Evolutionary conservation across 208 protist genomes (phyloP), one percentile per base, ranked within the genome.

Genomic region (Leishmania lainsoni): DNA sequence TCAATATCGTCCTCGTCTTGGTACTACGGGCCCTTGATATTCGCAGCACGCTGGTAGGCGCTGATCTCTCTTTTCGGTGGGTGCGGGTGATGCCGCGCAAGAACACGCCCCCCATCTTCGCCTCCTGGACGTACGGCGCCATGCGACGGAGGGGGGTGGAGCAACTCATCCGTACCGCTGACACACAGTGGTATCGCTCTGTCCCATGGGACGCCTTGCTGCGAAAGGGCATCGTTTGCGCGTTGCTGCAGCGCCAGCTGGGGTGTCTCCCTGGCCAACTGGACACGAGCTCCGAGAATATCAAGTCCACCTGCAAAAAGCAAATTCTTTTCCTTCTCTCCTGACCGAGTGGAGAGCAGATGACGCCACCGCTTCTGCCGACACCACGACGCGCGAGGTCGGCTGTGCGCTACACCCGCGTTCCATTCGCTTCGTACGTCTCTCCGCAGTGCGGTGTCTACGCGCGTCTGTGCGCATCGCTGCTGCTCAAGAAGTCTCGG

Each of bases 301-400:
- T 87, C n/a, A 35, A 70, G 54, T 73, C 76, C 49, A 76, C 81
- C 22, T 91, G 90, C 84, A 89, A 86, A 52, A 75, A 83, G 51
- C 90, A 93, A 79, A 82, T 93, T 58, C 54, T 92, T 0, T 89
- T 90, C 85, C 81, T 92, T 58, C 76, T 92, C 5, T 83, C 79
- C 32, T 81, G 51, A 59, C 12, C 3, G n/a, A 2, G 20, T 26
- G 16, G 14, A 32, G 39, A 42, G 9, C 16, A n/a, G 26, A 5
- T 72, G 68, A 5, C 12, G 22, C 68, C 42, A 32, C 68, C 22
- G 42, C 42, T 51, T 45, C 5, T 9, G 20, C 68, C 0, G 42
- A 42, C 16, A 14, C 22, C 42, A 39, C 35, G 35, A 42, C 3
- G 32, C 1, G 35, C 20, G 68, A 72, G 17, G 42, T 17, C 61